These are phyloP conservation scores for Populus trichocarpa DNA, from an alignment of 441 rosid species.

Conservation along the genomic window DNA sequence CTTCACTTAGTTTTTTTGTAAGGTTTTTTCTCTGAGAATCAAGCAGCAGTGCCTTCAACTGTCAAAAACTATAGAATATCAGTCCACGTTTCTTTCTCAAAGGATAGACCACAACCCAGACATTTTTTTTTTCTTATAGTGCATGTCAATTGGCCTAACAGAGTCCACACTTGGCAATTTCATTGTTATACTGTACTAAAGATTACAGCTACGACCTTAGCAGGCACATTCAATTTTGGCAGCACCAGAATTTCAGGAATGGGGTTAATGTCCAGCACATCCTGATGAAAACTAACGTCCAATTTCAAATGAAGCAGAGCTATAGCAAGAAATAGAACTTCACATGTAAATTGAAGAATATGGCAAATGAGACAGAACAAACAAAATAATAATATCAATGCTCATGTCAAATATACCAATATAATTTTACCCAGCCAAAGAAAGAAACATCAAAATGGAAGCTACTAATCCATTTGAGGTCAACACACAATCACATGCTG, in stretches of 20 bases:
- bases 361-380: not conserved
- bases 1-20: constrained; percentile 76
- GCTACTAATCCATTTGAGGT: not conserved
- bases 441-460: not conserved
- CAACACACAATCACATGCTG: not conserved
- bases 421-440: not conserved
- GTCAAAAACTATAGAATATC: constrained; percentile 6
- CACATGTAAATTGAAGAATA: not conserved
- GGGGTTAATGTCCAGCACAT: not conserved
- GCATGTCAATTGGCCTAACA: not conserved
- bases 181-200: not conserved
- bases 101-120: not conserved
- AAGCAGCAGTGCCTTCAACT: constrained; percentile 65
- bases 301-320: not conserved
- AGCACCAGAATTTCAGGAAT: not conserved
- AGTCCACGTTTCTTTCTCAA: not conserved
- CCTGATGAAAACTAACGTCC: not conserved
- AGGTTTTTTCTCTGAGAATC: constrained; percentile 79
- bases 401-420: not conserved
- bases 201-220: not conserved
- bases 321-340: not conserved
- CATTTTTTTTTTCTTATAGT: not conserved
- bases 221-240: not conserved
- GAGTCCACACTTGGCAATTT: not conserved
- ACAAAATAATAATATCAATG: not conserved